phyloP scores from a whole-genome alignment of 495 filamentous ascomycete species.

The Penicillium tannophilum region DNA sequence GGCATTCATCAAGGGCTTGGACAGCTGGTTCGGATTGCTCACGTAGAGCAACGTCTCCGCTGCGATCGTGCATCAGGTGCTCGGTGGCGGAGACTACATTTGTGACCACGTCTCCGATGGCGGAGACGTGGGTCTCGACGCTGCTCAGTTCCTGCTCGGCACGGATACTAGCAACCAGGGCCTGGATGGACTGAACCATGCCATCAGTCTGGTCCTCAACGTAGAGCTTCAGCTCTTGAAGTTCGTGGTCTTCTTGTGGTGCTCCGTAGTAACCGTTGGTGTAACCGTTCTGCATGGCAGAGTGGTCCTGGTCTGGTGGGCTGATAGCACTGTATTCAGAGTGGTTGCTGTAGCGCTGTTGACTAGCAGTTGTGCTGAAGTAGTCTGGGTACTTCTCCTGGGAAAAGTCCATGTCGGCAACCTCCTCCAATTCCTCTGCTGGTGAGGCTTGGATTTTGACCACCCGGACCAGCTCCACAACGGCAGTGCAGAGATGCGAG shows the following conservation, averaged over 20 bases:
- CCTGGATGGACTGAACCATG: slow-evolving; percentile 80
- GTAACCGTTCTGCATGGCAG: slow-evolving; percentile 34
- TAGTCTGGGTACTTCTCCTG: slow-evolving; percentile 52
- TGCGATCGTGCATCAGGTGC: slow-evolving; percentile 51
- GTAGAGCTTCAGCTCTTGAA: slow-evolving; percentile 81
- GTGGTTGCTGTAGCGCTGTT: slow-evolving; percentile 49
- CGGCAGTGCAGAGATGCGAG: slow-evolving; percentile 81
- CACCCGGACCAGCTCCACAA: slow-evolving; percentile 79
- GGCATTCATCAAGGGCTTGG: slow-evolving; percentile 62
- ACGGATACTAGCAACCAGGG: slow-evolving; percentile 78
- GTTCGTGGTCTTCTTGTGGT: slow-evolving; percentile 53
- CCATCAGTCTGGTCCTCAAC: slow-evolving; percentile 82
- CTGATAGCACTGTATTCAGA: slow-evolving; percentile 58
- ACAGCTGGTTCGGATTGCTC: slow-evolving; percentile 64
- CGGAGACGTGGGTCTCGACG: slow-evolving; percentile 68
- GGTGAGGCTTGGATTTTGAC: slow-evolving; percentile 83
- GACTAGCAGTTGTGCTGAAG: slow-evolving; percentile 48
- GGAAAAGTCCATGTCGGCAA: slow-evolving; percentile 54
- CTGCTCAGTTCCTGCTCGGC: slow-evolving; percentile 64
- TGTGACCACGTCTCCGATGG: slow-evolving; percentile 69
- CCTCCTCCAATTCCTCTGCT: slow-evolving; percentile 71
- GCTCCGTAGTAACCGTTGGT: slow-evolving; percentile 35
- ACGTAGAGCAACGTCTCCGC: slow-evolving; percentile 45
- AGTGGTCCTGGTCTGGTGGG: slow-evolving; percentile 41
- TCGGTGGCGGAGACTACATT: slow-evolving; percentile 71